These are phyloP conservation scores for Yarrowia sp. DNA, from an alignment of 805 yeast species.

Conservation along the genomic window DNA sequence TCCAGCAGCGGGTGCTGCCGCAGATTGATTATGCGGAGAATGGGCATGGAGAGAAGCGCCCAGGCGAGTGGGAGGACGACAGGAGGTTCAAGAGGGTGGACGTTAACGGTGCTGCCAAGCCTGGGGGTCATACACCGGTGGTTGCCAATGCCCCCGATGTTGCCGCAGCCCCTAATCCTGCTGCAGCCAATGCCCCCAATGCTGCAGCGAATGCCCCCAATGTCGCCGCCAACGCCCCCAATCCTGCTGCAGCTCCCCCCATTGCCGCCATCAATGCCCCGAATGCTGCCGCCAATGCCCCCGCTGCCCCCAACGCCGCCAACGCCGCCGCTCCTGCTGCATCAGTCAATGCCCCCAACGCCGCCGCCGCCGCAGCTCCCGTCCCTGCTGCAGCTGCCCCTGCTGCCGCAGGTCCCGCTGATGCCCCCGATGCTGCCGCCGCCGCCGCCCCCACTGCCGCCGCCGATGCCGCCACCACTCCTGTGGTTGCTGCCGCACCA, in stretches of 20 bases:
- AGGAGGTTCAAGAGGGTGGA: conserved; percentile 1
- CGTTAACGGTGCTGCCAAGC: not conserved
- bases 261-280: not conserved
- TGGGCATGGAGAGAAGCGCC: conserved; percentile 30
- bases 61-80: conserved; percentile 46
- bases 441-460: not conserved
- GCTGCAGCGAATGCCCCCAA: not conserved
- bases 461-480: conserved; percentile 23
- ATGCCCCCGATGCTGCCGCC: not conserved
- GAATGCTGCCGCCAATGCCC: conserved; percentile 9
- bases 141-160: not conserved
- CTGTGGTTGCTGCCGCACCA: not conserved
- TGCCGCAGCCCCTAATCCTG: not conserved
- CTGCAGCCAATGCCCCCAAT: not conserved
- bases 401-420: not conserved
- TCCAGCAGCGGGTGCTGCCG: conserved; percentile 33
- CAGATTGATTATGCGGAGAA: conserved; percentile 32
- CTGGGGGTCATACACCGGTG: not conserved
- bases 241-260: not conserved
- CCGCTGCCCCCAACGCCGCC: not conserved
- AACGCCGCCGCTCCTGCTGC: not conserved
- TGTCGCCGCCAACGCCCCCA: not conserved
- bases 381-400: not conserved
- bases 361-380: not conserved
- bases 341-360: not conserved